These are phyloP conservation scores for Galium porrigens DNA, from an alignment of 305 asterid genomes.

Conservation along the genomic window DNA sequence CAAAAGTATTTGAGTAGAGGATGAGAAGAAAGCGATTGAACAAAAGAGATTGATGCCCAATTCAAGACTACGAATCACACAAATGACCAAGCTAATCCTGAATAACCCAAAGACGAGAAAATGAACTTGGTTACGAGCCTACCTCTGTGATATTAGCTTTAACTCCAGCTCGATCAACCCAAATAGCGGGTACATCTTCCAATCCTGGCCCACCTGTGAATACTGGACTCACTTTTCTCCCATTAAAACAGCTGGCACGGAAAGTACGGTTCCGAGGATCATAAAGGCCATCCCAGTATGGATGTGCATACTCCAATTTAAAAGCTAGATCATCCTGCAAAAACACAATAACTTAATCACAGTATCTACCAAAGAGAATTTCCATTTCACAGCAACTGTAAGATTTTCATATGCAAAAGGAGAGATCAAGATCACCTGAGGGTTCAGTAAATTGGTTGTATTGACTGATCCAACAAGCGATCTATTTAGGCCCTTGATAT, in stretches of 20 bases:
- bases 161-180: constrained; percentile 95
- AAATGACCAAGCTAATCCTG: neutral
- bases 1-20: neutral
- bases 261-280: constrained; percentile 84
- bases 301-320: constrained; percentile 91
- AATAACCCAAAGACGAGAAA: neutral
- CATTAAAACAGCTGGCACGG: constrained; percentile 83
- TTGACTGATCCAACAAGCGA: constrained; percentile 91
- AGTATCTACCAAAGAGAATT: neutral
- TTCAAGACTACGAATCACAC: neutral
- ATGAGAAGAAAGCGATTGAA: neutral
- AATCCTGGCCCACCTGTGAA: constrained; percentile 99
- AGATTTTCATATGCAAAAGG: constrained; percentile 9
- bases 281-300: constrained; percentile 80
- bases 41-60: neutral
- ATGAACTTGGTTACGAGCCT: constrained; percentile 7
- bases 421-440: constrained; percentile 45
- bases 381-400: neutral
- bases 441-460: constrained; percentile 89
- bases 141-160: constrained; percentile 95
- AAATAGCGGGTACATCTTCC: constrained; percentile 92
- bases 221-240: constrained; percentile 92
- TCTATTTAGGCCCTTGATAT: constrained; percentile 78
- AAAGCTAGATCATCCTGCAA: constrained; percentile 91
- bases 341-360: constrained; percentile 10